These are phyloP conservation scores for Fonsecaea pugnacius DNA, from an alignment of 2,329 filamentous ascomycete genomes.

Conservation along the genomic window DNA sequence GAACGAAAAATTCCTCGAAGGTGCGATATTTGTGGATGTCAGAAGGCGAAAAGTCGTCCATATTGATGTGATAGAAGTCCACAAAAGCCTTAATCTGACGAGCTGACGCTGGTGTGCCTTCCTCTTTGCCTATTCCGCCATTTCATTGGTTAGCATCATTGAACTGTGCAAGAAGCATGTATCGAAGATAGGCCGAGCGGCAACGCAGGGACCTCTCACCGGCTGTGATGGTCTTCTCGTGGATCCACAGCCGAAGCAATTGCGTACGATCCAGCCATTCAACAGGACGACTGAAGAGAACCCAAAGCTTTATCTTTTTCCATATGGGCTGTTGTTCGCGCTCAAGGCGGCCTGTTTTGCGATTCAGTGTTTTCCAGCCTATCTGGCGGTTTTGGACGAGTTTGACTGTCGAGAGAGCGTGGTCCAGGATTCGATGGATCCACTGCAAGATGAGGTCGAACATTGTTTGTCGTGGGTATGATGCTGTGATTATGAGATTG, in stretches of 20 bases:
- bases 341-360: slow-evolving; percentile 44
- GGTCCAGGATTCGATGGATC: slow-evolving; percentile 1
- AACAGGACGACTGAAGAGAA: slow-evolving; percentile 49
- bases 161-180: neutral
- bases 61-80: slow-evolving; percentile 89
- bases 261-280: slow-evolving; percentile 50
- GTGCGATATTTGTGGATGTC: slow-evolving; percentile 79
- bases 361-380: slow-evolving; percentile 42
- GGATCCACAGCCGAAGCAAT: slow-evolving; percentile 45
- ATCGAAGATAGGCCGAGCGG: neutral
- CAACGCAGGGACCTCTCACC: slow-evolving; percentile 34
- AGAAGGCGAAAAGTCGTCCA: slow-evolving; percentile 82
- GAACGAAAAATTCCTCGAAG: slow-evolving; percentile 99
- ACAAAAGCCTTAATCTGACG: slow-evolving; percentile 89
- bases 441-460: slow-evolving; percentile 3
- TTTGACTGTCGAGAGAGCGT: slow-evolving; percentile 17
- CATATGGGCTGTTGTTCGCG: slow-evolving; percentile 48
- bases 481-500: neutral
- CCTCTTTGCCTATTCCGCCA: slow-evolving; percentile 71
- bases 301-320: slow-evolving; percentile 49
- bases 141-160: slow-evolving; percentile 4
- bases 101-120: slow-evolving; percentile 87
- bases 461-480: neutral
- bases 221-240: slow-evolving; percentile 43
- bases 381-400: slow-evolving; percentile 41